A percentile compares a stretch with the other conserved stretches of the same genome.
These are phyloP conservation scores for Hura crepitans DNA, from an alignment of 441 rosid species.

Conservation along the genomic window DNA sequence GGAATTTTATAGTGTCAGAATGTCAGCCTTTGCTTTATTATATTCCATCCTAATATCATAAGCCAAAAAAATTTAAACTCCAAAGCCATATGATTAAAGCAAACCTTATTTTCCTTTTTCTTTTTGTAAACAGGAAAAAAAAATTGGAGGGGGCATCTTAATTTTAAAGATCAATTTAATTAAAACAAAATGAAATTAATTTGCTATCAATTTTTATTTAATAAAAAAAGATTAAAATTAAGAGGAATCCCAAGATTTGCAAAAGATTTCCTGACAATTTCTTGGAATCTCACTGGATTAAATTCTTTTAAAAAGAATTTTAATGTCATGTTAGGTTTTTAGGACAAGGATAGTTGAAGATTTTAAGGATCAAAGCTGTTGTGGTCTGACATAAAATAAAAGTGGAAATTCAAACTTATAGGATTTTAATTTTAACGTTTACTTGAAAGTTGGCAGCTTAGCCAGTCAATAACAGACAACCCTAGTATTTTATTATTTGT, in stretches of 20 bases:
- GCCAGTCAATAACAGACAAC: slow-evolving; percentile 15
- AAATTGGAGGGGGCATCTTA: too few species aligned
- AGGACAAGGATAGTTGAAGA: slow-evolving; percentile 15
- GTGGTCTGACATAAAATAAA: slow-evolving; percentile 26
- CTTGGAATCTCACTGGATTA: slow-evolving; percentile 18
- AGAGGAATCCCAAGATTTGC: slow-evolving; percentile 43
- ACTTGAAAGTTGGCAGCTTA: slow-evolving; percentile 18
- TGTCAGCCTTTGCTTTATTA: slow-evolving; percentile 22
- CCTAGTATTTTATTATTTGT: too few species aligned
- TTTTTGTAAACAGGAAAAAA: not conserved
- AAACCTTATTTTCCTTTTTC: not conserved
- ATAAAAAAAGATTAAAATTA: slow-evolving; percentile 19
- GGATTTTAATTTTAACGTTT: slow-evolving; percentile 16
- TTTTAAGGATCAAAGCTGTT: slow-evolving; percentile 26
- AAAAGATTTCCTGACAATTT: slow-evolving; percentile 42
- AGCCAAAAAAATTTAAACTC: slow-evolving; percentile 12
- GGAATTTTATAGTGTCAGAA: slow-evolving; percentile 32
- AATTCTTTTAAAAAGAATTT: not conserved
- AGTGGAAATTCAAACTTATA: slow-evolving; percentile 16
- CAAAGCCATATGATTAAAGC: slow-evolving; percentile 33
- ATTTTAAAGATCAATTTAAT: not conserved
- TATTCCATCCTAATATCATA: slow-evolving; percentile 21
- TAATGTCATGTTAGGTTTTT: slow-evolving; percentile 4
- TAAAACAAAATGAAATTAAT: not conserved
- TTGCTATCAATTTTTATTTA: slow-evolving; percentile 37